These are phyloP conservation scores for Metschnikowia proteae DNA, from an alignment of 805 yeast genomes.

Conservation along the genomic window DNA sequence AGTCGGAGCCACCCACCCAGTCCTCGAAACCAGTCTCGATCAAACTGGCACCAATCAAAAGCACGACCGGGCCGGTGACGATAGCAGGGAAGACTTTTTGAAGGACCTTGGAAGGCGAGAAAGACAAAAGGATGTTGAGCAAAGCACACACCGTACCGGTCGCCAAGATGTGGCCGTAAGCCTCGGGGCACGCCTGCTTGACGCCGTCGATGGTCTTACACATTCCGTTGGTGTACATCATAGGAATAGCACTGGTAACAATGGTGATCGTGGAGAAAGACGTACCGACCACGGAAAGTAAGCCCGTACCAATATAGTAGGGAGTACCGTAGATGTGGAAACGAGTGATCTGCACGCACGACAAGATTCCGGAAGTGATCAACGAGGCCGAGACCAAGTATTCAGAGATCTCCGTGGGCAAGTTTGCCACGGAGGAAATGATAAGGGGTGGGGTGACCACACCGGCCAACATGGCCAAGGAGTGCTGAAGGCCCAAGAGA, in stretches of 20 bases:
- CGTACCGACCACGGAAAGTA: conserved; percentile 87
- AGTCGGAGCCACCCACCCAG: conserved; percentile 85
- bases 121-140: conserved; percentile 67
- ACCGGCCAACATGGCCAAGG: conserved; percentile 90
- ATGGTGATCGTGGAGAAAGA: conserved; percentile 85
- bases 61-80: conserved; percentile 91
- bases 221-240: conserved; percentile 70
- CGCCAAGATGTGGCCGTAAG: conserved; percentile 82
- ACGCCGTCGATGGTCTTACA: conserved; percentile 67
- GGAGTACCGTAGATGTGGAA: conserved; percentile 71
- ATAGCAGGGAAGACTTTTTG: conserved; percentile 81
- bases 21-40: conserved; percentile 72
- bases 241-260: conserved; percentile 68
- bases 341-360: conserved; percentile 74
- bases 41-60: conserved; percentile 72
- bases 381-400: conserved; percentile 38
- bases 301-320: conserved; percentile 82
- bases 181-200: conserved; percentile 76
- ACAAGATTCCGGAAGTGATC: conserved; percentile 49
- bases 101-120: conserved; percentile 67
- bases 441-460: conserved; percentile 80
- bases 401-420: conserved; percentile 38
- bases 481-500: conserved; percentile 80
- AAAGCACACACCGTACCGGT: conserved; percentile 78
- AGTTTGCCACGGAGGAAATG: conserved; percentile 60